A percentile compares a stretch with the other conserved stretches of the same genome.
Evolutionary conservation across 352 stramenopile species (phyloP).

Genomic region (Pythium pectinolyticum): DNA sequence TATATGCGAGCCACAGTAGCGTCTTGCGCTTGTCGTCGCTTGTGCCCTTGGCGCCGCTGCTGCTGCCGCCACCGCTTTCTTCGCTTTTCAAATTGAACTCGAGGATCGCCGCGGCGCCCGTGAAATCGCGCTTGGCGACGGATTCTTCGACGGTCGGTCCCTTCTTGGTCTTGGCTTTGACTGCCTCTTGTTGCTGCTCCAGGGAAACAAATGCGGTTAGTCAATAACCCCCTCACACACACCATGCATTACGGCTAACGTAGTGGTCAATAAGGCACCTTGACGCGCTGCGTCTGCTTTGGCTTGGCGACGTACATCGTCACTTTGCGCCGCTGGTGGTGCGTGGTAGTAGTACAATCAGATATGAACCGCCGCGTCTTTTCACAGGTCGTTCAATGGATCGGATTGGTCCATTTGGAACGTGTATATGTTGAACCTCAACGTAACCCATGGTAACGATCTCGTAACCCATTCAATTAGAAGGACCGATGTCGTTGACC

Average conservation of each 20-base stretch:
- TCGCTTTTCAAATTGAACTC: constrained; percentile 94
- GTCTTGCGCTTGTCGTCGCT: constrained; percentile 60
- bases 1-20: constrained; percentile 94
- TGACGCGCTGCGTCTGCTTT: constrained; percentile 70
- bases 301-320: constrained; percentile 79
- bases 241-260: background rate
- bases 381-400: constrained; percentile 3
- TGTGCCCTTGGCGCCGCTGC: constrained; percentile 17
- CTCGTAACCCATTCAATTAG: no score
- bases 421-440: constrained; percentile 1
- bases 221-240: background rate
- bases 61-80: constrained; percentile 51
- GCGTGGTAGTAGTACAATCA: no score
- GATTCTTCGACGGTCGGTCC: constrained; percentile 76
- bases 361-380: background rate
- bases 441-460: no score
- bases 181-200: constrained; percentile 59
- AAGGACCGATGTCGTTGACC: no score
- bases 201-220: no score
- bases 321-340: background rate
- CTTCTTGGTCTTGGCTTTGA: constrained; percentile 77
- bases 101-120: constrained; percentile 91
- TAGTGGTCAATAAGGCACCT: constrained; percentile 30
- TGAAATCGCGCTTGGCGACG: constrained; percentile 90
- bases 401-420: constrained; percentile 14